Evolutionary conservation across 1,284 basidiomycete genomes (phyloP).

Genomic region (Rhodotorula sp.): DNA sequence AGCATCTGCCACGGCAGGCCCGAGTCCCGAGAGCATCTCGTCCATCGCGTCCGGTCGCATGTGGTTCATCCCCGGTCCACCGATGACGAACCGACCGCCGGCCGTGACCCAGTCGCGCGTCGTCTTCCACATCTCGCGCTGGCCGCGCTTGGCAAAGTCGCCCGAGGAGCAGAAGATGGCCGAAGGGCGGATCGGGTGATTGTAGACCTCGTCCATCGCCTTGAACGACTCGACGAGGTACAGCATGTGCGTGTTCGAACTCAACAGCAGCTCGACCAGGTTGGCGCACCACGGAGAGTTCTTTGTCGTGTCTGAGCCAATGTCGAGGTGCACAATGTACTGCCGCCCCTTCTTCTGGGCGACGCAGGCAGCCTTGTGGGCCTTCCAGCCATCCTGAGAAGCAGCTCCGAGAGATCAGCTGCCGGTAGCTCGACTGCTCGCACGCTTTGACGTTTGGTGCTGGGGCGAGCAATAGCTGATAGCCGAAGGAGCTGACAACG

Average conservation of each 20-base stretch:
- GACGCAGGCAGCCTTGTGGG: slow-evolving; percentile 8
- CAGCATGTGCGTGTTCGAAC: not conserved
- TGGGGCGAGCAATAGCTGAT: slow-evolving; percentile 3
- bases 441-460: not conserved
- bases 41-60: not conserved
- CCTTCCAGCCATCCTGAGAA: slow-evolving; percentile 5
- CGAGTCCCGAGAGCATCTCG: not conserved
- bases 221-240: not conserved
- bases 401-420: not conserved
- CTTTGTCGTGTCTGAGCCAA: not conserved
- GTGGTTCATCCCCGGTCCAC: slow-evolving; percentile 1
- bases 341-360: not conserved
- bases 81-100: slow-evolving; percentile 7
- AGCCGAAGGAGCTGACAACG: not conserved
- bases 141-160: not conserved
- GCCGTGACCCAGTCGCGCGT: not conserved
- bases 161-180: slow-evolving; percentile 1
- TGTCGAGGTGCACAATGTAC: slow-evolving; percentile 11
- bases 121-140: not conserved
- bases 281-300: slow-evolving; percentile 8
- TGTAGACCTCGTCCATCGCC: not conserved
- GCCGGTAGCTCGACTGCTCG: not conserved
- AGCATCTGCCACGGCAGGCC: not conserved
- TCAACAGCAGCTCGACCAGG: slow-evolving; percentile 9
- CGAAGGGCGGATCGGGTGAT: slow-evolving; percentile 1